Base-by-base conservation (phyloP, 2,329 filamentous ascomycete species). In the Ascochyta lentis region DNA sequence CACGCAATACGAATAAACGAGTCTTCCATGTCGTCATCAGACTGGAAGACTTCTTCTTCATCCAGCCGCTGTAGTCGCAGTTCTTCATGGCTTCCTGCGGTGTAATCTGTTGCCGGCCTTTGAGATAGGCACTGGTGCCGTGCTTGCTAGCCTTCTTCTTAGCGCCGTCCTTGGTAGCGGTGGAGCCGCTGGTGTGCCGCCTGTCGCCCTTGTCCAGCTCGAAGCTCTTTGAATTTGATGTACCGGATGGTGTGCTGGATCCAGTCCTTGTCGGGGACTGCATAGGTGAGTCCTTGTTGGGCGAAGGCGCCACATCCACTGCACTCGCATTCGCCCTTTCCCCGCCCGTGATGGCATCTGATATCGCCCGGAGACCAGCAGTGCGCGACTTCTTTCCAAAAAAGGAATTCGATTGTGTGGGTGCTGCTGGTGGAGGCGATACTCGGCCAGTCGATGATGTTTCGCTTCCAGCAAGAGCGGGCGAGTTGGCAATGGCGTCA, bases 21-120 rank as follows among this genome's bases (percentile, higher is more conserved):
- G 93, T 90, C 72, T 98, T 99, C 95, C 95, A 99, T 1, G 93
- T 96, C 2, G 92, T 92, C 89, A 99, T 96, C 31, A 98, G 81
- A 69, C 94, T 95, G 1, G 92, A 94, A 56, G 92, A 96, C 77
- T 96, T 93, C 83, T 99, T 99, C 82, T 95, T 98, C 95, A 99
- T 99, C 95, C 95, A 99, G 1, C 95, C 95, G 68, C 89, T 94
- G 74, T 96, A 98, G 71, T 99, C 94, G 51, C 92, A 94, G 58
- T 86, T 87, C 59, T 87, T 80, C 76, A 96, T 95, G 58, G 94
- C 92, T 71, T 96, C 91, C 51, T 87, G 82, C 0, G 95, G 95
- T 0, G 85, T 79, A 57, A 94, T 89, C 76, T 93, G 92, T 65
- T 90, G 84, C 37, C 98, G 79, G 0, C 95, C 95, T 27, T 91